Conservation (phyloP, 768 basidiomycete genomes). For the Hericium erinaceus region DNA sequence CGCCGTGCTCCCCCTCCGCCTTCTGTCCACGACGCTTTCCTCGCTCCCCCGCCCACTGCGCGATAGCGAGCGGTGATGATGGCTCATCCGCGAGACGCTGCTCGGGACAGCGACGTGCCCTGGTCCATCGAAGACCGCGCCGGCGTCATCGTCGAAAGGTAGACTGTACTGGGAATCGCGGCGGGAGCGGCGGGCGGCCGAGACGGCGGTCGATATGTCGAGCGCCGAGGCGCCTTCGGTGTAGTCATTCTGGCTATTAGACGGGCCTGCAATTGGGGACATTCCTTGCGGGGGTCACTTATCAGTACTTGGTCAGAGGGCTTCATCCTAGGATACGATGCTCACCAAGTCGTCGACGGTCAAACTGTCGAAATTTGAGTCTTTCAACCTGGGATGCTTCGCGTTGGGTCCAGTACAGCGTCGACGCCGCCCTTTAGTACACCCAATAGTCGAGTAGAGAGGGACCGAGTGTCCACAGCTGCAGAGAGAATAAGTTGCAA, state of each 20-base stretch:
- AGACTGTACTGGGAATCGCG: conserved; percentile 60
- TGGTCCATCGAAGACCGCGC: conserved; percentile 71
- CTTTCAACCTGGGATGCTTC: no score
- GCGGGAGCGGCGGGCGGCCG: conserved; percentile 40
- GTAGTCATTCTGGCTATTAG: conserved; percentile 43
- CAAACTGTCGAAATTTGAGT: no score
- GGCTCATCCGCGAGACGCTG: conserved; percentile 65
- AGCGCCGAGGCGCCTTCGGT: conserved; percentile 77
- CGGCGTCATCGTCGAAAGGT: conserved; percentile 51
- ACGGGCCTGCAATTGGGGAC: conserved; percentile 3
- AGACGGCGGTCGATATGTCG: conserved; percentile 60
- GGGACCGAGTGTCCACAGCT: no score
- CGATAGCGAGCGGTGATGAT: conserved; percentile 21
- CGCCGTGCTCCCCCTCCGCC: conserved; percentile 7
- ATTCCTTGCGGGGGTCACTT: background rate
- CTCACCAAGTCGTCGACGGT: no score
- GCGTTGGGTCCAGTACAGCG: no score
- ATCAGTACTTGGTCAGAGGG: background rate
- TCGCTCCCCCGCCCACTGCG: conserved; percentile 42
- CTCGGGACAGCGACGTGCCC: conserved; percentile 58
- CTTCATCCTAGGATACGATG: no score
- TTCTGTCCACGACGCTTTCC: conserved; percentile 8
- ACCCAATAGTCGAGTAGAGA: no score
- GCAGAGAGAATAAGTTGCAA: no score
- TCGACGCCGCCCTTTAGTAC: no score